Percentiles rank a stretch among this genome's conserved stretches.
These are phyloP conservation scores for Leccinum longicurvipes DNA, from an alignment of 768 basidiomycete species.

Conservation along the genomic window DNA sequence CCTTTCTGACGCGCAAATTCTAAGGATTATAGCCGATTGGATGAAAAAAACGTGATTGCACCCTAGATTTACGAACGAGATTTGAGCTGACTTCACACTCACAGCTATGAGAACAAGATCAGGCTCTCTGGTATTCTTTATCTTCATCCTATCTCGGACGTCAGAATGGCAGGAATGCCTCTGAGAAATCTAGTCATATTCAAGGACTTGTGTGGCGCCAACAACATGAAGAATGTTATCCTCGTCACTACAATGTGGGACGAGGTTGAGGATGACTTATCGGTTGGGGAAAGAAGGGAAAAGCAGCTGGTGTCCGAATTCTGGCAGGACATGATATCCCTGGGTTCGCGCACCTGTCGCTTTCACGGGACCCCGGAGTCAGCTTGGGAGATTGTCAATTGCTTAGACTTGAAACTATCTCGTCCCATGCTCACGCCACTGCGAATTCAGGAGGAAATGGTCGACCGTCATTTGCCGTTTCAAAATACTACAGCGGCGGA, in stretches of 20 bases:
- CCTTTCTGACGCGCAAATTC: constrained; percentile 7
- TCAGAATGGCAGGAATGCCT: constrained; percentile 9
- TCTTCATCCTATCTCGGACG: constrained; percentile 13
- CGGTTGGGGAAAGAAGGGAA: background rate
- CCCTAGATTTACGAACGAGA: background rate
- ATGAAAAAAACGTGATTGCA: constrained; percentile 15
- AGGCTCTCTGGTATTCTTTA: constrained; percentile 14
- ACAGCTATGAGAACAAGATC: constrained; percentile 7
- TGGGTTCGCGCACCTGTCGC: constrained; percentile 12
- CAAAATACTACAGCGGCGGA: constrained; percentile 14
- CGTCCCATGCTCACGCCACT: background rate
- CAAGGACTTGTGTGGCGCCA: background rate
- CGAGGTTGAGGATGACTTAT: background rate
- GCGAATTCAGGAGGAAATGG: constrained; percentile 20
- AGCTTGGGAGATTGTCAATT: constrained; percentile 11
- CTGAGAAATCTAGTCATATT: constrained; percentile 2
- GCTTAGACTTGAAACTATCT: background rate
- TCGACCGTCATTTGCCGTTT: constrained; percentile 5
- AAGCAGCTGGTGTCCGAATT: constrained; percentile 5
- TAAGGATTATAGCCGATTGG: constrained; percentile 14
- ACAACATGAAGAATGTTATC: constrained; percentile 11
- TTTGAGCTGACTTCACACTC: background rate
- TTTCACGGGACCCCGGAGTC: constrained; percentile 10
- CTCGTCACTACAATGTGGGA: constrained; percentile 23
- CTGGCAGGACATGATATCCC: constrained; percentile 12